Base-by-base conservation (phyloP, 352 stramenopile genomes). In the Globisporangium middletonii region DNA sequence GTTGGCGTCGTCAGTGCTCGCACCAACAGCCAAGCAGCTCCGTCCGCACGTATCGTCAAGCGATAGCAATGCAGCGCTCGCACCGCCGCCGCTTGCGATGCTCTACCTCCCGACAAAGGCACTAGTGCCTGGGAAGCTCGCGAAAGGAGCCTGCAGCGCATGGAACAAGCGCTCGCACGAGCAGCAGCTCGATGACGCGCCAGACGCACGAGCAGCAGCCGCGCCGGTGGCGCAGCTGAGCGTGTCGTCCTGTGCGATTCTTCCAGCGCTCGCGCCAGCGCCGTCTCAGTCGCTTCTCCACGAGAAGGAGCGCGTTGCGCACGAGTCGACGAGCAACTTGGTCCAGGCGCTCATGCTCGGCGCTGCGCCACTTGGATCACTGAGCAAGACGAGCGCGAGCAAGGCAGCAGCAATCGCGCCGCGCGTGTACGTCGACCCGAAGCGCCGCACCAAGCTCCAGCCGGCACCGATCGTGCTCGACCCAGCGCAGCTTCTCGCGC, bases 91-190 rank as follows among this genome's bases (percentile, higher is more conserved):
- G 13, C 57, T 87, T 0, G 63, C 67, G 2, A 84, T 89, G 65
- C 47, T 86, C 2, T 89, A 89, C 47, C 52, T 89, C 6, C 74
- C 76, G 4, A 81, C 67, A n/a, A 86, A 83, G 57, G 57, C 67
- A 2, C 55, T 76, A 7, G 50, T 50, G 0, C 8, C 48, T 30
- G 76, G 73, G 6, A 74, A 67, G 26, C 44, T 81, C 16, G 50
- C 59, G 43, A 68, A 55, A 53, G 63, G 65, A 0, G 54, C 53
- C 9, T 59, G 53, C 30, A 54, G 47, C 7, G 23, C 46, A 3
- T 64, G 28, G n/a, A 47, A 37, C 1, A 30, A 45, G 55, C 19
- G 13, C 19, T 8, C 27, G 11, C 35, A 11, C n/a, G 53, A 67
- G 26, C 16, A 63, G 2, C 8, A 38, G 3, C 16, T 9, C 18